Base-by-base conservation (phyloP, 139 green algal species). In the Spirogloea muscicola region DNA sequence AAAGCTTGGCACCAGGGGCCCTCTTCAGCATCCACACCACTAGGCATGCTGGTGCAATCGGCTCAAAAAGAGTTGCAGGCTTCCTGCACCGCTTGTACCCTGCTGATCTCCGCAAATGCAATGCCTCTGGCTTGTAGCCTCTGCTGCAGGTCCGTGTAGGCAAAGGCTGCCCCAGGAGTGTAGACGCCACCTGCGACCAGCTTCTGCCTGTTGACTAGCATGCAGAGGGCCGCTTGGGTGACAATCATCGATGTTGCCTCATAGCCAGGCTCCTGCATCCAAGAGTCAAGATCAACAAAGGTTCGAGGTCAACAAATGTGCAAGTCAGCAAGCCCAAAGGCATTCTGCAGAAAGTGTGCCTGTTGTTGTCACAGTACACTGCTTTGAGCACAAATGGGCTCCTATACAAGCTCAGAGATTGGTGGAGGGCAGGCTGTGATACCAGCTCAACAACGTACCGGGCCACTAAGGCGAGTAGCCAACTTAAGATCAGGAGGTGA, bases 201-300 rank as follows among this genome's bases (percentile, higher is more conserved):
- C 29, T 27, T 6, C 3, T 3, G 5, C 55, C 68, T 6, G 3
- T 29, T 13, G 4, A 6, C 37, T 31, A 76, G 34, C 5, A 76
- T 9, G 38, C 41, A 51, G n/a, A 76, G 42, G 7, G 49, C 48
- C 10, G 25, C 38, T 31, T 76, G 55, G 27, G 39, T 31, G 3
- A 75, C 5, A n/a, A 76, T 76, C 7, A 76, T 76, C 57, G 68
- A 55, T n/a, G 68, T 76, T 7, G 68, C 52, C 7, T 52, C 36
- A 38, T 76, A 75, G 4, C 55, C 68, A 3, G 58, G 55, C 7
- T 76, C 63, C 63, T 72, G 63, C 13, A 61, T 36, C 13, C 21
- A 29, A 61, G 51, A 61, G 33, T 6, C 51, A 29, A 29, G 9
- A 61, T 38, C 6, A 33, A 33, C 16, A 61, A 61, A 61, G 51